A percentile compares a stretch with the other conserved stretches of the same genome.
These are phyloP conservation scores for Phoma sp. DNA, from an alignment of 2,329 filamentous ascomycete species.

Conservation along the genomic window DNA sequence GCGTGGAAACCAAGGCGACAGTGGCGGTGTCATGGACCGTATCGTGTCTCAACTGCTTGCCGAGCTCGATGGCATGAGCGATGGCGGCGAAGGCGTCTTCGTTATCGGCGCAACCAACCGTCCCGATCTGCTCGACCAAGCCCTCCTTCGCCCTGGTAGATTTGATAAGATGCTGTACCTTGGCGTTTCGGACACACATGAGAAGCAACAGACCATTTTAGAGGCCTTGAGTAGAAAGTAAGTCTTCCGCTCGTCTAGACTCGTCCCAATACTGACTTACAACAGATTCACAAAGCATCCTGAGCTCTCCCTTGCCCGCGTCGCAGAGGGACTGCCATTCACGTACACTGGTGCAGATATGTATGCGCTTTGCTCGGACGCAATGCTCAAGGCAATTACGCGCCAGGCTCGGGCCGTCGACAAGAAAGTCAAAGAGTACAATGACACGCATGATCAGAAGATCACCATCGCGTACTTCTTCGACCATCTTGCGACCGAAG, in stretches of 20 bases:
- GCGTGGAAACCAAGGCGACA: constrained; percentile 95
- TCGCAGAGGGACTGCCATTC: constrained; percentile 82
- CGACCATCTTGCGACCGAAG: constrained; percentile 82
- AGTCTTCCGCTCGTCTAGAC: constrained; percentile 45
- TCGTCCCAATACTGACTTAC: constrained; percentile 1
- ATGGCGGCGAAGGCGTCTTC: constrained; percentile 85
- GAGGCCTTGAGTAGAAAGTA: constrained; percentile 94
- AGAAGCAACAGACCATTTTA: constrained; percentile 93
- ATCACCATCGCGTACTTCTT: constrained; percentile 94
- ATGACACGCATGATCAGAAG: constrained; percentile 53
- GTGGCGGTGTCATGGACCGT: constrained; percentile 96
- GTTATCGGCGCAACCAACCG: constrained; percentile 96
- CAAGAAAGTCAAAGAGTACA: constrained; percentile 76
- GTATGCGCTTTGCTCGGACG: constrained; percentile 95
- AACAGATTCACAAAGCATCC: constrained; percentile 82
- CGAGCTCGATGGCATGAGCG: constrained; percentile 96
- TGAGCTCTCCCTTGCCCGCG: constrained; percentile 72
- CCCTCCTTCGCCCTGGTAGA: constrained; percentile 83
- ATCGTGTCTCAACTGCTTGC: constrained; percentile 95
- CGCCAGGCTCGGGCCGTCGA: constrained; percentile 85
- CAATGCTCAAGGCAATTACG: constrained; percentile 98
- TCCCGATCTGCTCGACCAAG: constrained; percentile 90
- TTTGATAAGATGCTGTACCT: constrained; percentile 99
- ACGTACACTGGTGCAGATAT: constrained; percentile 98
- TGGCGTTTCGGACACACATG: constrained; percentile 93